A percentile compares a stretch with the other conserved stretches of the same genome.
Evolutionary conservation across 2,329 filamentous ascomycete genomes (phyloP).

Genomic region (Monilinia vaccinii-corymbosi): DNA sequence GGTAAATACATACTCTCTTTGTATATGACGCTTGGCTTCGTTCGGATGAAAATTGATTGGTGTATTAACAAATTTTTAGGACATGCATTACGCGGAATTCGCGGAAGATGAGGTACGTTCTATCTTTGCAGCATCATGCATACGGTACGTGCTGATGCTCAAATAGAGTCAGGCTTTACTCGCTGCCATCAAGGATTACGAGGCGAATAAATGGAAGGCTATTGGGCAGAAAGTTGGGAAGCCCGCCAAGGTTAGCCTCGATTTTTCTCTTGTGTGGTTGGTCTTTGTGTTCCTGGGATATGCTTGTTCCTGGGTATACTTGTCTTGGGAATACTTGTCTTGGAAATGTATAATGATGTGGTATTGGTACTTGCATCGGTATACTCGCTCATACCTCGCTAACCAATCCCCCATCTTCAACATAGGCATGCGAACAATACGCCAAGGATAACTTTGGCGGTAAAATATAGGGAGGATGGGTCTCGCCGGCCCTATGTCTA

Average conservation of each 20-base stretch:
- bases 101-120: constrained; percentile 80
- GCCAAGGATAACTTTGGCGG: constrained; percentile 79
- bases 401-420: neutral
- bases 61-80: constrained; percentile 40
- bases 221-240: constrained; percentile 97
- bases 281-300: neutral
- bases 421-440: constrained; percentile 78
- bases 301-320: neutral
- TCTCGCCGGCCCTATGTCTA: neutral
- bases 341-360: neutral
- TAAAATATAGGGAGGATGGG: constrained; percentile 17
- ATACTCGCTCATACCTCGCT: neutral
- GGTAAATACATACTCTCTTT: constrained; percentile 37
- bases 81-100: constrained; percentile 99
- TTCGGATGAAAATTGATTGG: neutral
- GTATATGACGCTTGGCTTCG: constrained; percentile 5
- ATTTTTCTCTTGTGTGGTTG: neutral
- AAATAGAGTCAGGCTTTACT: constrained; percentile 51
- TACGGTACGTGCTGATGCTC: constrained; percentile 22
- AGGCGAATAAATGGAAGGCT: constrained; percentile 96
- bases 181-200: constrained; percentile 96
- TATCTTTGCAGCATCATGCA: neutral
- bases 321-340: neutral
- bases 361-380: neutral
- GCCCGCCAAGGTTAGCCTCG: constrained; percentile 68